phyloP scores from a whole-genome alignment of 441 rosid species.

The Kokia cookei region DNA sequence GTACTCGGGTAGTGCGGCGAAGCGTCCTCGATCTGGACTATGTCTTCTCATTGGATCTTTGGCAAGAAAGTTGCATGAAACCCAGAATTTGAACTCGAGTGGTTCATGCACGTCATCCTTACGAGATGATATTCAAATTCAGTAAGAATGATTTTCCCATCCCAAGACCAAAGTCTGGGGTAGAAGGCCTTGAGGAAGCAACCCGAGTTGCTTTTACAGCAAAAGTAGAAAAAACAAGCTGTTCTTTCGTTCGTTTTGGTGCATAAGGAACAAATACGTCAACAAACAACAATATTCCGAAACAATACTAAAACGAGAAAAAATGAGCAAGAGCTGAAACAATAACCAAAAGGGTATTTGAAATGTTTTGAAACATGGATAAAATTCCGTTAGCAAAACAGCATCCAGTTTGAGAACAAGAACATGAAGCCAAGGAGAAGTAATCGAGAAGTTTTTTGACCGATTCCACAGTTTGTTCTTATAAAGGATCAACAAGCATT shows the following conservation, averaged over 20 bases:
- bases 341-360: slow-evolving; percentile 1
- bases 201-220: no score
- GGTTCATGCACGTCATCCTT: no score
- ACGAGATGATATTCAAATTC: no score
- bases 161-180: no score
- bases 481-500: slow-evolving; percentile 36
- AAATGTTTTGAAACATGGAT: slow-evolving; percentile 24
- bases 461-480: slow-evolving; percentile 36
- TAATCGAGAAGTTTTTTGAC: slow-evolving; percentile 26
- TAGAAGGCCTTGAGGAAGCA: no score
- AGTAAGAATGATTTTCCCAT: no score
- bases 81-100: no score
- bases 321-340: not conserved
- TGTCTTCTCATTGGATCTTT: no score
- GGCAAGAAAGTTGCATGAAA: no score
- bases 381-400: slow-evolving; percentile 38
- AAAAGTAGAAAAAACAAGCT: no score
- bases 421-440: slow-evolving; percentile 26
- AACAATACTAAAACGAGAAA: not conserved
- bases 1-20: no score
- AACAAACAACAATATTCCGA: not conserved
- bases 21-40: no score
- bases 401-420: slow-evolving; percentile 22
- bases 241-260: not conserved
- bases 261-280: not conserved